Percentiles rank a stretch among this genome's conserved stretches.
Evolutionary conservation across 75 land plant genomes (phyloP).

Genomic region (Pinus albicaulis): DNA sequence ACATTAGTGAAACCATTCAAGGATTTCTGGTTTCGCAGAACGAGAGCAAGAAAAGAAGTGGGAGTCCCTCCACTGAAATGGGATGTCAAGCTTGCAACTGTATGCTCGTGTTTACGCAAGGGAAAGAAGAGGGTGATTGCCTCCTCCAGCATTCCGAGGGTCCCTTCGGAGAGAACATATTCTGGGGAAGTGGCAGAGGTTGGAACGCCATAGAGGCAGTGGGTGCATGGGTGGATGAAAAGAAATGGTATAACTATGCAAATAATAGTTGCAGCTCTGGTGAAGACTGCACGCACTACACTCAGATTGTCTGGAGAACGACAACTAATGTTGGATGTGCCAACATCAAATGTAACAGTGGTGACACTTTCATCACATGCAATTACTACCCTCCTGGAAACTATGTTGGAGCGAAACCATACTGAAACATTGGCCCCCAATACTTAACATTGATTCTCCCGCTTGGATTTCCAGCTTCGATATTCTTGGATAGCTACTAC

Average conservation of each 20-base stretch:
- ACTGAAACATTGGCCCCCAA: too few species aligned
- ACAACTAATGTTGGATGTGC: conserved; percentile 26
- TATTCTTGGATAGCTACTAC: too few species aligned
- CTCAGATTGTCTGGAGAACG: conserved; percentile 17
- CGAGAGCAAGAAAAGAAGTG: conserved; percentile 10
- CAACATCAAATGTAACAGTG: conserved; percentile 13
- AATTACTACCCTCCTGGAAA: conserved; percentile 34
- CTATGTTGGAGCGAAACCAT: conserved; percentile 25
- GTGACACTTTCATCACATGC: conserved; percentile 28
- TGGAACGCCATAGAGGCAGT: conserved; percentile 20
- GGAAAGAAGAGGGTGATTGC: conserved; percentile 9
- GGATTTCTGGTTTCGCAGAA: conserved; percentile 17
- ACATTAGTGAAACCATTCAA: too few species aligned
- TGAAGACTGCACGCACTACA: too few species aligned
- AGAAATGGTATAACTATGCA: conserved; percentile 13
- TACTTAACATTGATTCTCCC: too few species aligned
- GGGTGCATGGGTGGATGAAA: conserved; percentile 17
- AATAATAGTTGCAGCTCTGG: conserved; percentile 26
- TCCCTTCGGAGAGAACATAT: conserved; percentile 29
- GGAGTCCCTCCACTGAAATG: conserved; percentile 20
- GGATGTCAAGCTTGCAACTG: conserved; percentile 10
- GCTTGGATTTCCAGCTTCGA: too few species aligned
- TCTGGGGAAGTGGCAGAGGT: conserved; percentile 14
- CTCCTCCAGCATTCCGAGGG: conserved; percentile 23
- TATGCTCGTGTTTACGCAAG: conserved; percentile 25